Conservation (phyloP, 192 early-diverging fungal species). For the Phycomyces nitens region DNA sequence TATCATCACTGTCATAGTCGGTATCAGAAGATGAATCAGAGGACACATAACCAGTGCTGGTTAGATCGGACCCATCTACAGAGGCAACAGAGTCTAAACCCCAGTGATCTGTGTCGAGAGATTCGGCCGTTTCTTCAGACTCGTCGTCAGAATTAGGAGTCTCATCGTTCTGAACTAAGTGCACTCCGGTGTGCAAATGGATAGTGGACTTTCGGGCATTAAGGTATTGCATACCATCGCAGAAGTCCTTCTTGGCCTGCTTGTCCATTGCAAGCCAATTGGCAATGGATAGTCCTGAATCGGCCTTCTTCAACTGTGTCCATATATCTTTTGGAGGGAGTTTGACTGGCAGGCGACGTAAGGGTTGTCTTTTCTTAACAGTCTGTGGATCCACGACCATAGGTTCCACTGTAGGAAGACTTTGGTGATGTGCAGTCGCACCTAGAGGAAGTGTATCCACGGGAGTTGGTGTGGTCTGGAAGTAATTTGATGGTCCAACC, state of each 20-base stretch:
- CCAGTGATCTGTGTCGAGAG: too few relatives aligned
- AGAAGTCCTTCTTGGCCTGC: background rate
- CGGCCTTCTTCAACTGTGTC: background rate
- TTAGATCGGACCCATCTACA: background rate
- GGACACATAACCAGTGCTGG: too few relatives aligned
- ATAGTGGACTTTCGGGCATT: background rate
- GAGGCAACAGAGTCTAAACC: background rate
- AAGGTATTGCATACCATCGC: conserved; percentile 1
- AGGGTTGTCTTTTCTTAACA: background rate
- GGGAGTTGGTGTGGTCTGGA: too few relatives aligned
- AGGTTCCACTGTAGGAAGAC: too few relatives aligned
- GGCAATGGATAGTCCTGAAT: background rate
- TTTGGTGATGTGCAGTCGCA: too few relatives aligned
- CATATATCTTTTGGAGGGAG: background rate
- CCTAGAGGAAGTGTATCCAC: too few relatives aligned
- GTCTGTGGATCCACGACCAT: too few relatives aligned
- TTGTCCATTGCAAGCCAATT: conserved; percentile 3
- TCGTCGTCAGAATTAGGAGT: background rate
- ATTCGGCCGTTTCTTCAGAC: background rate
- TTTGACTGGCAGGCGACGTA: background rate
- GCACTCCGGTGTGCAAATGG: background rate
- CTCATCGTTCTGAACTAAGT: background rate
- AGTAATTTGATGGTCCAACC: too few relatives aligned
- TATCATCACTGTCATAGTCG: background rate
- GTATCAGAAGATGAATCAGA: too few relatives aligned